phyloP scores from a whole-genome alignment of 306 rosid species.

The Vigna unguiculata region DNA sequence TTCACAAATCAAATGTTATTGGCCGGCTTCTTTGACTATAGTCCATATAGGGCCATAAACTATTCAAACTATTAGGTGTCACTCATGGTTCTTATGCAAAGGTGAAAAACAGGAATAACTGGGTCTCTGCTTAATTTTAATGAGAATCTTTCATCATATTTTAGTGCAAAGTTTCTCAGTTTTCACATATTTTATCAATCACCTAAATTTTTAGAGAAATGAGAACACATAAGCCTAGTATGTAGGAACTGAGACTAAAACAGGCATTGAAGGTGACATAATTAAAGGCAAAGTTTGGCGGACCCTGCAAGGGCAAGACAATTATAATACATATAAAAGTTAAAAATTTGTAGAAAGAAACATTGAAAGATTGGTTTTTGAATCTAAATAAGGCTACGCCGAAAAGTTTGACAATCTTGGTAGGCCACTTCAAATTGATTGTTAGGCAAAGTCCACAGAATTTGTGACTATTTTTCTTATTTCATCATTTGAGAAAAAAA shows the following conservation, averaged over 20 bases:
- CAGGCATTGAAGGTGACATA: too few species aligned
- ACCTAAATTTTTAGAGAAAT: too few species aligned
- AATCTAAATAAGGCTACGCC: conserved; percentile 43
- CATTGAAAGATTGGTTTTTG: conserved; percentile 26
- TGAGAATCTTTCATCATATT: background rate
- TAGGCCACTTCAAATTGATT: conserved; percentile 29
- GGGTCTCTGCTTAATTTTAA: conserved; percentile 18
- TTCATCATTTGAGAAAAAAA: background rate
- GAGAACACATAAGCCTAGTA: too few species aligned
- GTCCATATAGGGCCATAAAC: conserved; percentile 13
- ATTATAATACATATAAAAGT: background rate
- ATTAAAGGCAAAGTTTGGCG: too few species aligned
- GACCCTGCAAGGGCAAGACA: too few species aligned
- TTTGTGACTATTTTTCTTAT: background rate
- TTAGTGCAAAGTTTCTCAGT: too few species aligned
- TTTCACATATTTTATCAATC: too few species aligned
- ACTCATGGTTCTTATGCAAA: conserved; percentile 39
- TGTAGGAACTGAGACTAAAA: too few species aligned
- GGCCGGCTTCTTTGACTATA: conserved; percentile 65
- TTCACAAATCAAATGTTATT: conserved; percentile 24
- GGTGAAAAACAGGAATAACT: background rate
- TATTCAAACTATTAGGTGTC: conserved; percentile 55
- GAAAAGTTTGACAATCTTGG: conserved; percentile 51
- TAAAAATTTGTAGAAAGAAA: background rate
- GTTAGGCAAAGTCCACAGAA: conserved; percentile 34